A percentile compares a stretch with the other conserved stretches of the same genome.
Evolutionary conservation across 1,284 basidiomycete species (phyloP).

Genomic region (Ceratorhiza oryzae-sativae): DNA sequence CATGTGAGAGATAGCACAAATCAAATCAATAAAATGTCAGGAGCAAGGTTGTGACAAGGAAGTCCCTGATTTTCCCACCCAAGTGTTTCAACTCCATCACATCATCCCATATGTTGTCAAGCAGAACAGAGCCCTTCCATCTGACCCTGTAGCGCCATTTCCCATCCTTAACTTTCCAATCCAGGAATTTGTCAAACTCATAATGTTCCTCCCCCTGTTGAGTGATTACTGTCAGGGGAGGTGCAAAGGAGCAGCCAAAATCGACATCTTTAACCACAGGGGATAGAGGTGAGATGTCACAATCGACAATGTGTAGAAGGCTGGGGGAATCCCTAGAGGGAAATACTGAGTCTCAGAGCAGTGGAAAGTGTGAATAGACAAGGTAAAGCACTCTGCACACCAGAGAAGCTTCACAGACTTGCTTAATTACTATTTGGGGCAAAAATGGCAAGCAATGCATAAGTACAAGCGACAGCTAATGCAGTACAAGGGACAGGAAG

Average conservation of each 20-base stretch:
- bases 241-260: neutral
- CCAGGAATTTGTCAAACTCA: neutral
- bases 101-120: conserved; percentile 1
- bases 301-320: no score
- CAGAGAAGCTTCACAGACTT: no score
- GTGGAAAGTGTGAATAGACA: no score
- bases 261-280: neutral
- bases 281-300: neutral
- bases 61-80: neutral
- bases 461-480: no score
- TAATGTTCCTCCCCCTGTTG: neutral
- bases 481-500: no score
- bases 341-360: no score
- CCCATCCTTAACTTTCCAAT: neutral
- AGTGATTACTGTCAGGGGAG: neutral
- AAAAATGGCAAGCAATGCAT: no score
- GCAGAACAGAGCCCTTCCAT: conserved; percentile 9
- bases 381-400: no score
- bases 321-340: no score
- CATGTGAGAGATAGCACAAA: no score
- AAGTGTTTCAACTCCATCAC: neutral
- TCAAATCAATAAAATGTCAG: no score
- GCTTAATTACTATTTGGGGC: no score
- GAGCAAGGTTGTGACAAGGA: neutral
- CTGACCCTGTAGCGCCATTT: conserved; percentile 6